A percentile compares a stretch with the other conserved stretches of the same genome.
Conservation (phyloP, 495 filamentous ascomycete genomes). For the Acidomyces sp. region DNA sequence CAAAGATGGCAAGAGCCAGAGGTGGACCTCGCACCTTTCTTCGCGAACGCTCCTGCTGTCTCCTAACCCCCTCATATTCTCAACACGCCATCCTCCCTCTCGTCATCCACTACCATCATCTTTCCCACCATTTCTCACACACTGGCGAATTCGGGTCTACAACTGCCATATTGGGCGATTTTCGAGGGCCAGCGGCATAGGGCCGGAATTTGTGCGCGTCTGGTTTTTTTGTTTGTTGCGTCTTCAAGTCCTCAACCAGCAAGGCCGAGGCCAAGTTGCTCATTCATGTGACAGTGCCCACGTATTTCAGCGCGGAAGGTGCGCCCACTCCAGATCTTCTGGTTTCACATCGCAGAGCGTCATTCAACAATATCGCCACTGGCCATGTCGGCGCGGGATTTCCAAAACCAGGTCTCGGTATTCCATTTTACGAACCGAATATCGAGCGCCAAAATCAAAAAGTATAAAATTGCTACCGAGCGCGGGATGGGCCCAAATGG, state of each 20-base stretch:
- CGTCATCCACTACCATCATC: too few relatives aligned
- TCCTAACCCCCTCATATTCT: too few relatives aligned
- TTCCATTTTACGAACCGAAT: conserved; percentile 18
- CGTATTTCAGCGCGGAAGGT: not conserved
- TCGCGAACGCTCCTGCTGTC: too few relatives aligned
- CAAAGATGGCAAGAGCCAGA: too few relatives aligned
- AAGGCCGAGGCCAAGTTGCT: not conserved
- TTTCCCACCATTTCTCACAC: too few relatives aligned
- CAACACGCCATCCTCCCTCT: too few relatives aligned
- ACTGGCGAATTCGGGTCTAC: too few relatives aligned
- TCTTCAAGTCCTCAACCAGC: not conserved
- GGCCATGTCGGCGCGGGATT: not conserved
- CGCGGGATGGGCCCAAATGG: conserved; percentile 10
- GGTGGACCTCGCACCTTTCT: too few relatives aligned
- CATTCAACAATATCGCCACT: too few relatives aligned
- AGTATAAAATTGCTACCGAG: conserved; percentile 18
- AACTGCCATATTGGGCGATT: too few relatives aligned
- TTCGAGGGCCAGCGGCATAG: too few relatives aligned
- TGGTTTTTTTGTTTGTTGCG: not conserved
- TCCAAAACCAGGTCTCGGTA: conserved; percentile 10
- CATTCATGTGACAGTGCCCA: not conserved
- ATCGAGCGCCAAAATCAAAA: conserved; percentile 18
- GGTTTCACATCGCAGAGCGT: too few relatives aligned
- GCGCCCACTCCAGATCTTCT: not conserved
- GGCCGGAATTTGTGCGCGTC: not conserved